Evolutionary conservation across 2,329 filamentous ascomycete species (phyloP), one percentile per base, ranked within the genome.

Genomic region (Phoma herbarum): DNA sequence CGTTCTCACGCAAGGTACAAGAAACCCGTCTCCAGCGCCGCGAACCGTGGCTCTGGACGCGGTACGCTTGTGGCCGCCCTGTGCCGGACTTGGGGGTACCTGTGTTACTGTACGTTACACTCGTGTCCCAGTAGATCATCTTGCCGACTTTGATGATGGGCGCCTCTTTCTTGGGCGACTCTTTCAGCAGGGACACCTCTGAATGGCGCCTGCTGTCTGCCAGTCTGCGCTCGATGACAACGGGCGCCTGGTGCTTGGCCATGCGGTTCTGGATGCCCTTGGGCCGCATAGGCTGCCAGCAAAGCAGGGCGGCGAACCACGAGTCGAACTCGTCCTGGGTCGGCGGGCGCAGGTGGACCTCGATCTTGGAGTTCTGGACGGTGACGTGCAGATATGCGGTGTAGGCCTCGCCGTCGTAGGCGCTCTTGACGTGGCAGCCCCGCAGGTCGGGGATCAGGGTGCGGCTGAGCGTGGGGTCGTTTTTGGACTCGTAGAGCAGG

Each of bases 1-100:
- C 95, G 68, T 97, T 97, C 73, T 98, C 95, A 66, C 96, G 91
- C 23, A 99, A 82, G 18, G 95, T 96, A 76, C 93, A 97, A 28
- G 93, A 97, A 4, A 98, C 92, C 63, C 87, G 87, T 68, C 91
- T 87, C 95, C 95, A 98, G 11, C 89, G 85, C n/a, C 83, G 81
- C 44, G 84, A 84, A 51, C 85, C 80, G 35, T 84, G 80, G 65
- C 83, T 85, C 69, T 86, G 83, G 66, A 86, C 80, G 57, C 83
- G 81, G 67, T 84, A 83, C 6, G 82, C 82, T 25, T 82, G 83
- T 12, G 84, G 81, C 25, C 84, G 78, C 18, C 77, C 75, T 1
- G 54, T 60, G 9, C 62, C 64, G 11, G 72, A 65, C 47, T 75
- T 75, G 29, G 74, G 71, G 12, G 75, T 71, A 29, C 74, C 75